phyloP scores from a whole-genome alignment of 352 stramenopile genomes.

The Globisporangium solare region DNA sequence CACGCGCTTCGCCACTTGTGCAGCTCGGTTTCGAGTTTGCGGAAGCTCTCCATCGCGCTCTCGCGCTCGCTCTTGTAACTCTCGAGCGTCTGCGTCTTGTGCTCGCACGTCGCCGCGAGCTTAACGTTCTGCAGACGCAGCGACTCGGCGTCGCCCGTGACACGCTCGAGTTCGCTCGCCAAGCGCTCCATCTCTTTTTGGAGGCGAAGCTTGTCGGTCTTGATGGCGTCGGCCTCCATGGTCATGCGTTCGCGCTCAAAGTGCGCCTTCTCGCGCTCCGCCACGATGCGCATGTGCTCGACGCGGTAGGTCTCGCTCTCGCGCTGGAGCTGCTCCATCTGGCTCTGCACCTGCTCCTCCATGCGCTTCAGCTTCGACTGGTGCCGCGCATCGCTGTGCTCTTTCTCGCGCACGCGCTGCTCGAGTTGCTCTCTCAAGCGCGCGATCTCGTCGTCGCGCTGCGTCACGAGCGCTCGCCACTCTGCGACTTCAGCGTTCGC shows the following conservation, averaged over 20 bases:
- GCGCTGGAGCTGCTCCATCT: conserved; percentile 43
- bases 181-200: conserved; percentile 50
- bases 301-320: conserved; percentile 54
- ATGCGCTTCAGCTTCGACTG: conserved; percentile 50
- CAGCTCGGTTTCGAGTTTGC: conserved; percentile 41
- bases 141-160: conserved; percentile 33
- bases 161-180: conserved; percentile 37
- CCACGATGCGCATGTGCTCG: conserved; percentile 40
- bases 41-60: conserved; percentile 31
- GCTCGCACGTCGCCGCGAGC: conserved; percentile 41
- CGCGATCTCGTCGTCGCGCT: conserved; percentile 45
- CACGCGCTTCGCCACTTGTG: conserved; percentile 33
- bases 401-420: conserved; percentile 38
- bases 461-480: conserved; percentile 27
- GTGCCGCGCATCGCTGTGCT: conserved; percentile 32
- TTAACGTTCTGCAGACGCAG: conserved; percentile 56
- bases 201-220: conserved; percentile 40
- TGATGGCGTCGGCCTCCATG: conserved; percentile 40
- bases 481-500: conserved; percentile 37
- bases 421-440: conserved; percentile 31
- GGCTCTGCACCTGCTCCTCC: conserved; percentile 53
- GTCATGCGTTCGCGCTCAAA: conserved; percentile 55
- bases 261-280: conserved; percentile 47
- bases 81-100: conserved; percentile 49
- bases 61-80: conserved; percentile 42